These are phyloP conservation scores for Nigrospora osmanthi DNA, from an alignment of 2,329 filamentous ascomycete species.

Conservation along the genomic window DNA sequence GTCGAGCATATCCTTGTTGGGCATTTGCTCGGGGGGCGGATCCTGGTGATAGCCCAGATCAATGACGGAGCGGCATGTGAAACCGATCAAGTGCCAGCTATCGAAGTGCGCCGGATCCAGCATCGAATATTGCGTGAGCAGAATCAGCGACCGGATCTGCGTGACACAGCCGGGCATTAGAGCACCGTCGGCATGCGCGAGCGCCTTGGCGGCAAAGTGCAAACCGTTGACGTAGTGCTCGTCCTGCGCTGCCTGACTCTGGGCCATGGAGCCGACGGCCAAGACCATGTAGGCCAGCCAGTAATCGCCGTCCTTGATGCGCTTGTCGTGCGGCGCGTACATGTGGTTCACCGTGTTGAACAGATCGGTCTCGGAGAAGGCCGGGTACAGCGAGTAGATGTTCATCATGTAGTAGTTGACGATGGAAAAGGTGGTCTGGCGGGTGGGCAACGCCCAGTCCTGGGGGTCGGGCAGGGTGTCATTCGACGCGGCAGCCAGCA, in stretches of 20 bases:
- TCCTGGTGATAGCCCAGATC: slow-evolving; percentile 93
- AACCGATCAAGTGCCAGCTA: slow-evolving; percentile 88
- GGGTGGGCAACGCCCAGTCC: slow-evolving; percentile 59
- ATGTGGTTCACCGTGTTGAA: slow-evolving; percentile 74
- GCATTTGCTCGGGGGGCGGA: slow-evolving; percentile 61
- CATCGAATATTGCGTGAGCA: slow-evolving; percentile 84
- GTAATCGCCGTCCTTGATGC: slow-evolving; percentile 62
- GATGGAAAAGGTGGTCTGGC: slow-evolving; percentile 58
- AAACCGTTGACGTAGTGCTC: slow-evolving; percentile 51
- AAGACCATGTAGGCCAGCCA: slow-evolving; percentile 88
- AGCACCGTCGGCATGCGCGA: slow-evolving; percentile 74
- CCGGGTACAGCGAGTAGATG: slow-evolving; percentile 71
- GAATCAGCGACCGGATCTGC: slow-evolving; percentile 79
- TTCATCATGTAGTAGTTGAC: slow-evolving; percentile 81
- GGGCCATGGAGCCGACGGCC: slow-evolving; percentile 69
- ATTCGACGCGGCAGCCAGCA: slow-evolving; percentile 74
- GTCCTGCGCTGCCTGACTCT: slow-evolving; percentile 63
- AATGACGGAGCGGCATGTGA: slow-evolving; percentile 77
- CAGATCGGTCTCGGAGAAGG: slow-evolving; percentile 73
- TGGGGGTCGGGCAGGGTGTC: slow-evolving; percentile 59
- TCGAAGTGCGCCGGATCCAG: slow-evolving; percentile 88
- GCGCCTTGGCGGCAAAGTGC: slow-evolving; percentile 52
- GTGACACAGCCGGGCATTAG: slow-evolving; percentile 76
- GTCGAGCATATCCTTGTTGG: slow-evolving; percentile 64
- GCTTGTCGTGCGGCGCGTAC: slow-evolving; percentile 61